A percentile compares a stretch with the other conserved stretches of the same genome.
Evolutionary conservation across 495 filamentous ascomycete species (phyloP).

Genomic region (Aspergillus asperescens): DNA sequence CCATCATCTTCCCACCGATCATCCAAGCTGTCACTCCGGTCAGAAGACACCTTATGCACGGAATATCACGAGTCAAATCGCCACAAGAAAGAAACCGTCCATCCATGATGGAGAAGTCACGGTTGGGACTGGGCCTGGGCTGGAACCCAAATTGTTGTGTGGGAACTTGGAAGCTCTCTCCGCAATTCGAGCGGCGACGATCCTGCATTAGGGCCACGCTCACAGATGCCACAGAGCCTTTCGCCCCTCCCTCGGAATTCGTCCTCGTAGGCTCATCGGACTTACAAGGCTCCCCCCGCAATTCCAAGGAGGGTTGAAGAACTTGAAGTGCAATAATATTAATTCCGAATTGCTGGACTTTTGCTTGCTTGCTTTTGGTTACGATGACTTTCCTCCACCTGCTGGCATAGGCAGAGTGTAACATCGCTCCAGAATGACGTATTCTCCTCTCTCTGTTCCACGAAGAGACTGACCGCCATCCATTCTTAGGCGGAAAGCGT

Average conservation of each 20-base stretch:
- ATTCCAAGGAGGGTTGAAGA: constrained; percentile 6
- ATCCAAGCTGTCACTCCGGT: not conserved
- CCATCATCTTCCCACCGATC: not conserved
- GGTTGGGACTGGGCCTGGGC: constrained; percentile 2
- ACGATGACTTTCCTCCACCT: not conserved
- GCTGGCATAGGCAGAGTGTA: constrained; percentile 8
- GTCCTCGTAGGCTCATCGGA: not conserved
- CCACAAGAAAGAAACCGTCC: not conserved
- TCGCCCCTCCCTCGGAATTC: not conserved
- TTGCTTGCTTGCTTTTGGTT: not conserved
- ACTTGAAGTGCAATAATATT: too few relatives aligned
- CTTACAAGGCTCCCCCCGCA: constrained; percentile 1
- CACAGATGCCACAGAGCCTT: not conserved
- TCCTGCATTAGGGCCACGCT: constrained; percentile 16
- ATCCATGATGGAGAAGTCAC: not conserved
- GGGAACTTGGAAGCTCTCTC: constrained; percentile 25
- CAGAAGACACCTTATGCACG: not conserved
- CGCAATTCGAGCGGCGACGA: constrained; percentile 21
- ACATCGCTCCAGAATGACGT: constrained; percentile 24
- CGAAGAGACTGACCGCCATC: constrained; percentile 4
- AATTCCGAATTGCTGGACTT: too few relatives aligned
- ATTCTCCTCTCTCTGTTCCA: constrained; percentile 10
- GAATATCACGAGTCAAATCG: not conserved
- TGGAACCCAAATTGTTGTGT: constrained; percentile 1
- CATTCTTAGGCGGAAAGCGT: not conserved